Percentiles rank a stretch among this genome's conserved stretches.
Evolutionary conservation across 2,329 filamentous ascomycete species (phyloP).

Genomic region (Colletotrichum tropicicola): DNA sequence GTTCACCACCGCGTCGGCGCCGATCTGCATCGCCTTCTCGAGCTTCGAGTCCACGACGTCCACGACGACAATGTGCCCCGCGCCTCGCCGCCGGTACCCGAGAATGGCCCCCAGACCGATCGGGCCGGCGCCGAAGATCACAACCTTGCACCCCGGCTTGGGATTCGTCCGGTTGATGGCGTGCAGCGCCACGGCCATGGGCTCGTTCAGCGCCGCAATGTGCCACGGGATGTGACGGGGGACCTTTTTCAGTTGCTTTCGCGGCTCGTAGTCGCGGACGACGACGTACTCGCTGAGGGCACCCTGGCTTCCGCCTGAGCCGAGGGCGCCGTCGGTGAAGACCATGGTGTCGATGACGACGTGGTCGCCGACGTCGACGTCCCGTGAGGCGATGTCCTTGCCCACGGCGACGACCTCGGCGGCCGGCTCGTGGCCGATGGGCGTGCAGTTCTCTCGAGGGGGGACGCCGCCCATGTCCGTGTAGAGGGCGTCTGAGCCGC

Average conservation of each 20-base stretch:
- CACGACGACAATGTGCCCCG: background rate
- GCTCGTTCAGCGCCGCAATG: constrained; percentile 10
- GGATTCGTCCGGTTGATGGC: background rate
- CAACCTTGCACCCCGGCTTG: background rate
- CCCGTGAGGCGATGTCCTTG: background rate
- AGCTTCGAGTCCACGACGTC: background rate
- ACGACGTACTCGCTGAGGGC: constrained; percentile 12
- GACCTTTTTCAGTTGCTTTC: background rate
- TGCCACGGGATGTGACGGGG: background rate
- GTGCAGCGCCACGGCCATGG: constrained; percentile 7
- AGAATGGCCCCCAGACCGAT: constrained; percentile 3
- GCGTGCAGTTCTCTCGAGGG: background rate
- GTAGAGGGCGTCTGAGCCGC: constrained; percentile 8
- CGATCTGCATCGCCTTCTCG: background rate
- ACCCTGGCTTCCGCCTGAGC: background rate
- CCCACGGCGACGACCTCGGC: constrained; percentile 5
- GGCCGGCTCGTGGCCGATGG: constrained; percentile 8
- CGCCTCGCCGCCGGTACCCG: background rate
- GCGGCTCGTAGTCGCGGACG: background rate
- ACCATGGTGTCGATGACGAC: constrained; percentile 5
- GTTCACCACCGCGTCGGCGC: background rate
- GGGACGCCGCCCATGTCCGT: background rate
- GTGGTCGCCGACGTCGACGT: background rate
- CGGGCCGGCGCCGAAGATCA: background rate
- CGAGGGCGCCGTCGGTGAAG: background rate